Evolutionary conservation across 2,329 filamentous ascomycete genomes (phyloP), one percentile per base, ranked within the genome.

Genomic region (Clarireedia sp.): DNA sequence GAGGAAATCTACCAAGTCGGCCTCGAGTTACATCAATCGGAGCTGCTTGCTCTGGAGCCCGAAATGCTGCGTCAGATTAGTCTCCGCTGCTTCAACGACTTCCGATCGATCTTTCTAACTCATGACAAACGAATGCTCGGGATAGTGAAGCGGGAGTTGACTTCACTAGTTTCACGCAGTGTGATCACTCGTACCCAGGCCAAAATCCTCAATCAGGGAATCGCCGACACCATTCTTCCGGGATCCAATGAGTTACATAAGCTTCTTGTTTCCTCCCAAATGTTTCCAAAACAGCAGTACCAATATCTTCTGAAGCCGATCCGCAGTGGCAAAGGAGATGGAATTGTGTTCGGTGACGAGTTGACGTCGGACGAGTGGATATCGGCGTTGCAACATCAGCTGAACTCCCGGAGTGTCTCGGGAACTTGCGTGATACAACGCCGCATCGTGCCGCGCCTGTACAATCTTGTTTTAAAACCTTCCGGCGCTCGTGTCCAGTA

Each of bases 81-180:
- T 3, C 36, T 64, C 5, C 56, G 61, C 5, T 68, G 67, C 40
- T 64, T 68, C 24, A 70, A 71, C 44, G 68, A 70, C 38, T 61
- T 71, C 49, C 64, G 68, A n/a, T 64, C 61, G 7, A 59, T 68
- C 0, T 55, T 67, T 6, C 59, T 71, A 2, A 62, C 64, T 3
- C 68, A 70, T 40, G 69, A 71, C 40, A 70, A 59, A 57, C 37
- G 69, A 33, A 67, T 70, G 60, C 58, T 71, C 3, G 65, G 70
- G 4, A 59, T 73, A 37, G 59, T 71, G 24, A 53, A 63, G n/a
- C 58, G 71, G 51, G 55, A 67, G n/a, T 38, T 60, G 12, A 19
- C 62, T 29, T 67, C 59, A 12, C 37, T 70, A 8, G 60, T 66
- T n/a, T 6, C 47, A 9, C 29, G 47, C 2, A 9, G 29, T 2